phyloP scores from a whole-genome alignment of 1,284 basidiomycete genomes.

The Clitocybe nebularis region DNA sequence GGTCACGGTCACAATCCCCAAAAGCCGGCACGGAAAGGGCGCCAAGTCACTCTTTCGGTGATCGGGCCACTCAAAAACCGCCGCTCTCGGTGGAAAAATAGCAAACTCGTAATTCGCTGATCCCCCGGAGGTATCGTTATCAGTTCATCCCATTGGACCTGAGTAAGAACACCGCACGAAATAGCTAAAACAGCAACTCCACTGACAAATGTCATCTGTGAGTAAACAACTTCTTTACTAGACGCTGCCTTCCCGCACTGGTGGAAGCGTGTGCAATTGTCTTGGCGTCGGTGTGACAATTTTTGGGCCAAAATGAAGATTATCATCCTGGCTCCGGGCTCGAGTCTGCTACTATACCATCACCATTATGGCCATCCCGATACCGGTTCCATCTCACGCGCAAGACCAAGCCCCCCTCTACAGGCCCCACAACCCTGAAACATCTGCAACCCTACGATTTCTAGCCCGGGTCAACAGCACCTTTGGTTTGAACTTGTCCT shows the following conservation, averaged over 20 bases:
- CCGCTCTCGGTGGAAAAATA: too few relatives aligned
- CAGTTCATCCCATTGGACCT: too few relatives aligned
- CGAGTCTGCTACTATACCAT: too few relatives aligned
- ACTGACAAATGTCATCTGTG: too few relatives aligned
- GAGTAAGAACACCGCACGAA: neutral
- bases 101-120: too few relatives aligned
- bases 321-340: too few relatives aligned
- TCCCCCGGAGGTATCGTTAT: too few relatives aligned
- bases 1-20: neutral
- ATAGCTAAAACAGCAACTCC: neutral
- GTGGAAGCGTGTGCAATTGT: conserved; percentile 1
- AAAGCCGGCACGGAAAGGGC: neutral
- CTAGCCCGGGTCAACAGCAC: conserved; percentile 52
- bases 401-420: conserved; percentile 38
- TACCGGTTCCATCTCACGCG: conserved; percentile 5
- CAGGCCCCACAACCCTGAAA: conserved; percentile 41
- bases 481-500: conserved; percentile 43
- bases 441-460: conserved; percentile 56
- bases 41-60: neutral
- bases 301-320: too few relatives aligned
- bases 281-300: neutral
- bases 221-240: too few relatives aligned
- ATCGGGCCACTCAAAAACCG: neutral
- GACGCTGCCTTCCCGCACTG: neutral
- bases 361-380: too few relatives aligned